Evolutionary conservation across 495 filamentous ascomycete species (phyloP).

Genomic region (Aspergillus incahuasiensis): DNA sequence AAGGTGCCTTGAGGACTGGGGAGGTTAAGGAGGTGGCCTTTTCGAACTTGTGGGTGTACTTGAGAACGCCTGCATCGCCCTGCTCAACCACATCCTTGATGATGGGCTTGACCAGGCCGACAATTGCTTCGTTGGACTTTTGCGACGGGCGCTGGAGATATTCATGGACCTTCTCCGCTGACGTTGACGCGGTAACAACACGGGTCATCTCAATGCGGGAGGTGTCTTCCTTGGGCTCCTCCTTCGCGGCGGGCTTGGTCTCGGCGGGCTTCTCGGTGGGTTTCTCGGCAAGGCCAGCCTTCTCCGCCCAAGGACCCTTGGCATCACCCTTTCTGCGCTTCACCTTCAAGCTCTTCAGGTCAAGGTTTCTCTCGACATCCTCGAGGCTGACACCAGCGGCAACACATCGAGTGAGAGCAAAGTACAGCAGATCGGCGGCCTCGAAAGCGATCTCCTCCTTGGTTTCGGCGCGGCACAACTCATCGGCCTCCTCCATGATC

Average conservation of each 20-base stretch:
- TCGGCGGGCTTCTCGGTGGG: conserved; percentile 38
- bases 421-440: conserved; percentile 92
- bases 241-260: conserved; percentile 33
- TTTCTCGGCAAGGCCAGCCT: conserved; percentile 57
- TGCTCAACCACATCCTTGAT: conserved; percentile 74
- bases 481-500: conserved; percentile 96
- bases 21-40: conserved; percentile 86
- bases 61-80: conserved; percentile 82
- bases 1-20: conserved; percentile 83
- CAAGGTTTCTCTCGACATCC: conserved; percentile 86
- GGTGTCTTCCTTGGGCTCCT: conserved; percentile 45
- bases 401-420: conserved; percentile 84
- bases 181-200: conserved; percentile 59
- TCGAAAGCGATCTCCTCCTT: conserved; percentile 87
- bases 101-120: conserved; percentile 85
- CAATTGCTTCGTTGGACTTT: conserved; percentile 82
- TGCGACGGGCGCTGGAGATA: conserved; percentile 85
- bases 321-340: conserved; percentile 89
- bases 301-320: conserved; percentile 82
- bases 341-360: conserved; percentile 90
- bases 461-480: conserved; percentile 78
- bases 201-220: conserved; percentile 79
- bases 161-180: conserved; percentile 56
- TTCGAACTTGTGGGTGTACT: conserved; percentile 95
- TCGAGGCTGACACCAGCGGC: conserved; percentile 75